These are phyloP conservation scores for Lactarius sp. DNA, from an alignment of 768 basidiomycete genomes.

Conservation along the genomic window DNA sequence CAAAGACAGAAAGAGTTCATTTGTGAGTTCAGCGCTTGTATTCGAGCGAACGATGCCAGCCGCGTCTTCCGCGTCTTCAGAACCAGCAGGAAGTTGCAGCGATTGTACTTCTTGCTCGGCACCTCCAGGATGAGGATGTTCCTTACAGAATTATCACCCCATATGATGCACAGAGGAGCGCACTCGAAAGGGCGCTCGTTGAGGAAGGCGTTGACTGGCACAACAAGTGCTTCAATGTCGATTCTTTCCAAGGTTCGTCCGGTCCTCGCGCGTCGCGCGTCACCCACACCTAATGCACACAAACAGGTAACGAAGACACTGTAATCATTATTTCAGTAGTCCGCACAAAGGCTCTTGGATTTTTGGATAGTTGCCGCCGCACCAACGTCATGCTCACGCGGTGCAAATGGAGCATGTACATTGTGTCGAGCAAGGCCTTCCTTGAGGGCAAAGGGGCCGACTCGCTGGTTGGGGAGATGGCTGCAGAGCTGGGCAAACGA, in stretches of 20 bases:
- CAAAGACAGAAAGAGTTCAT: not conserved
- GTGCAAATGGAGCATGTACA: conserved; percentile 74
- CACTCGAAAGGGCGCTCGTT: conserved; percentile 55
- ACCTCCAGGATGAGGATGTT: conserved; percentile 47
- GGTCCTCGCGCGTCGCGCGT: not conserved
- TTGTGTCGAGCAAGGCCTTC: conserved; percentile 60
- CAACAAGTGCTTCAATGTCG: conserved; percentile 72
- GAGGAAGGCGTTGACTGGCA: conserved; percentile 48
- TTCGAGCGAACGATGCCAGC: not conserved
- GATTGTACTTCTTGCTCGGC: conserved; percentile 51
- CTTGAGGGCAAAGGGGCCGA: conserved; percentile 48
- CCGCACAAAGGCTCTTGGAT: conserved; percentile 58
- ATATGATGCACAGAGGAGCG: conserved; percentile 66
- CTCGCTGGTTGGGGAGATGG: conserved; percentile 42
- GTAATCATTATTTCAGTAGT: conserved; percentile 71
- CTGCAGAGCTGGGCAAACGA: conserved; percentile 31
- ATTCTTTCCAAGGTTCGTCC: conserved; percentile 69
- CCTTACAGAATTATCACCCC: conserved; percentile 71
- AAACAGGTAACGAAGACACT: conserved; percentile 76
- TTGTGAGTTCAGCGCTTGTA: not conserved
- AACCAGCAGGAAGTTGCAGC: conserved; percentile 55
- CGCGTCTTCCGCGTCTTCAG: conserved; percentile 41
- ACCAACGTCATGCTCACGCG: conserved; percentile 88
- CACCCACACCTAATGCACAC: not conserved
- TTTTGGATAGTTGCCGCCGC: conserved; percentile 57